Conservation (phyloP, 148 eudicot species). For the Arbutus unedo region DNA sequence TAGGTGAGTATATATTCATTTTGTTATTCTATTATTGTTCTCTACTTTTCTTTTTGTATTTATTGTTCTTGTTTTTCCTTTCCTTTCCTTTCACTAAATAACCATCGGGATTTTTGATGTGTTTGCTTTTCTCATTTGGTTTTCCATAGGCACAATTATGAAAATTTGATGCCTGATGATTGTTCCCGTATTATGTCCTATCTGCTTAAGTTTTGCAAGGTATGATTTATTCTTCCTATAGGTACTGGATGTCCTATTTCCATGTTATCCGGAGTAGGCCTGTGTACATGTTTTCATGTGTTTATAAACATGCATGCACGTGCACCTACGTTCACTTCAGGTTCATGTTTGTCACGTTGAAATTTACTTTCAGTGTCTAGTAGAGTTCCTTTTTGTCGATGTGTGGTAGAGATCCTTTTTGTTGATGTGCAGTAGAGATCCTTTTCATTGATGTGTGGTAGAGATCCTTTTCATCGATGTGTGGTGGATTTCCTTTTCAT, state of each 20-base stretch:
- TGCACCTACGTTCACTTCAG: not conserved
- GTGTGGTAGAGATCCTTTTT: not conserved
- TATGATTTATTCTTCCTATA: conserved; percentile 22
- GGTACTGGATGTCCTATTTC: not conserved
- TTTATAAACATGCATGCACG: not conserved
- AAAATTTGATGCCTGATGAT: conserved; percentile 53
- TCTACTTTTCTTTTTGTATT: not conserved
- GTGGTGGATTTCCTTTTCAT: not conserved
- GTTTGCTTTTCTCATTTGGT: conserved; percentile 17
- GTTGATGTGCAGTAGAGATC: not conserved
- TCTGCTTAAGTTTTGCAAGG: conserved; percentile 72
- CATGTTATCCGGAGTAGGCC: not conserved
- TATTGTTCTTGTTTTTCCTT: not conserved
- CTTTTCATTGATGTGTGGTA: not conserved
- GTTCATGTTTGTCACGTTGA: not conserved
- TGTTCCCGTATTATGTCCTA: conserved; percentile 42
- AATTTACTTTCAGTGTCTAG: not conserved
- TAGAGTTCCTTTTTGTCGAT: not conserved
- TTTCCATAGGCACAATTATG: conserved; percentile 33
- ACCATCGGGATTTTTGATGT: not conserved
- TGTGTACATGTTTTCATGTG: not conserved
- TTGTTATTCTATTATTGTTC: not conserved
- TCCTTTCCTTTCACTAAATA: not conserved
- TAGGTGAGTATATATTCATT: conserved; percentile 39
- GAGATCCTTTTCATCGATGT: not conserved